Percentiles rank a stretch among this genome's conserved stretches.
phyloP scores from a whole-genome alignment of 371 early-diverging fungal genomes.

The Apophysomyces sp. region DNA sequence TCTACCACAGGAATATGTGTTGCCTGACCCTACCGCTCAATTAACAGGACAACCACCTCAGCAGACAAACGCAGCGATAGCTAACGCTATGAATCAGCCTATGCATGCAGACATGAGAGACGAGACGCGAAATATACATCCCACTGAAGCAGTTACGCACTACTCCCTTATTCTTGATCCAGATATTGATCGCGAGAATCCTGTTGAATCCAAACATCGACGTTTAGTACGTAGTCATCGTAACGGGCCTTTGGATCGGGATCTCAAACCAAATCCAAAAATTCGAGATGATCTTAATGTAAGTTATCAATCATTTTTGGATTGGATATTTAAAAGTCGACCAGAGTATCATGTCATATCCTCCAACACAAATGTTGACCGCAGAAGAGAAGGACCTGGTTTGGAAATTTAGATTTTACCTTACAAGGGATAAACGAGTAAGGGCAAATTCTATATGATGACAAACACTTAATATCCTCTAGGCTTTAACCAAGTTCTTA shows the following conservation, averaged over 20 bases:
- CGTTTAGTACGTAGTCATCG: slow-evolving; percentile 88
- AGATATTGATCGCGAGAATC: slow-evolving; percentile 81
- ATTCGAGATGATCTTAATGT: slow-evolving; percentile 92
- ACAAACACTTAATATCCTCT: neutral
- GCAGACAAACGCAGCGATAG: slow-evolving; percentile 23
- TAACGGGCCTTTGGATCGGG: slow-evolving; percentile 87
- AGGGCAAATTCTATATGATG: neutral
- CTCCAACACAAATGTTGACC: slow-evolving; percentile 82
- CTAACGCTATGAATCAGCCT: slow-evolving; percentile 34
- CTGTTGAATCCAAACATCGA: slow-evolving; percentile 96
- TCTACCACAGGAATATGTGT: slow-evolving; percentile 25
- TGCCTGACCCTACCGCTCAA: slow-evolving; percentile 26
- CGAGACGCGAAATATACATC: slow-evolving; percentile 5
- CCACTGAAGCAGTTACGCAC: slow-evolving; percentile 15
- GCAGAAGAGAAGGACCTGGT: slow-evolving; percentile 90
- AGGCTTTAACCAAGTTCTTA: slow-evolving; percentile 95
- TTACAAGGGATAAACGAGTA: slow-evolving; percentile 87
- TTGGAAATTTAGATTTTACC: slow-evolving; percentile 96
- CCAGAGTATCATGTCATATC: slow-evolving; percentile 81
- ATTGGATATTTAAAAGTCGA: neutral
- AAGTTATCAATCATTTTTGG: slow-evolving; percentile 10
- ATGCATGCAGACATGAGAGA: slow-evolving; percentile 10
- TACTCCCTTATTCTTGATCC: slow-evolving; percentile 62
- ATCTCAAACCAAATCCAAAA: slow-evolving; percentile 93
- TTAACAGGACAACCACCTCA: slow-evolving; percentile 5